Evolutionary conservation across 2,329 filamentous ascomycete genomes (phyloP).

Genomic region (Lasiodiplodia citricola): DNA sequence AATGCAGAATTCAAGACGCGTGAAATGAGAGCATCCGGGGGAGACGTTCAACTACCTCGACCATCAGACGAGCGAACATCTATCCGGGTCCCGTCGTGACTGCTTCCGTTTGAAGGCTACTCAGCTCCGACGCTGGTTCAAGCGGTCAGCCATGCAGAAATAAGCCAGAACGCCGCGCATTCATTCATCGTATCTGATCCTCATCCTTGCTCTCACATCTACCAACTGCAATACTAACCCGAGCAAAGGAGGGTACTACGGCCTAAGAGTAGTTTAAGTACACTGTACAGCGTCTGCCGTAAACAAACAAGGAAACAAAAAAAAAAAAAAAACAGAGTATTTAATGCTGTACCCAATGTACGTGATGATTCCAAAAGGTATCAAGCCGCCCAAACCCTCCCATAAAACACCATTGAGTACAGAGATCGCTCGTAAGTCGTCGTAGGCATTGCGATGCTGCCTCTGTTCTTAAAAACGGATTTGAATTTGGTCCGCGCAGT

Average conservation of each 20-base stretch:
- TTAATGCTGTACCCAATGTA: constrained; percentile 27
- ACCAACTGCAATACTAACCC: background rate
- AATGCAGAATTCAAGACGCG: too few relatives aligned
- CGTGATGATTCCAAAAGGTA: constrained; percentile 27
- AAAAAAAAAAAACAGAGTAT: background rate
- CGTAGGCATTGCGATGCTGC: constrained; percentile 13
- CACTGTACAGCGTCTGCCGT: constrained; percentile 24
- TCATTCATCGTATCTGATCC: constrained; percentile 17
- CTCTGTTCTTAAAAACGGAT: background rate
- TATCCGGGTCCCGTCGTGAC: background rate
- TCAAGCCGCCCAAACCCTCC: constrained; percentile 22
- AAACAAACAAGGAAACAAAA: background rate
- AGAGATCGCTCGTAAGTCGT: constrained; percentile 21
- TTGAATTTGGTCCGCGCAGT: constrained; percentile 2
- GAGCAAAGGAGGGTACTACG: constrained; percentile 16
- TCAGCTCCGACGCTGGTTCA: background rate
- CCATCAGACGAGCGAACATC: too few relatives aligned
- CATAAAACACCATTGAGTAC: constrained; percentile 17
- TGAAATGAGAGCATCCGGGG: too few relatives aligned
- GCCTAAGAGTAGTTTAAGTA: constrained; percentile 19
- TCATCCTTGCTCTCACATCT: constrained; percentile 16
- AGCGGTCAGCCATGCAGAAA: background rate
- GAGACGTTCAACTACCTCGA: too few relatives aligned
- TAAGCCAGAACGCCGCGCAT: constrained; percentile 14
- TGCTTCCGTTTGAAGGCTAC: too few relatives aligned